A percentile compares a stretch with the other conserved stretches of the same genome.
These are phyloP conservation scores for Trichoderma brevicompactum DNA, from an alignment of 2,329 filamentous ascomycete genomes.

Conservation along the genomic window DNA sequence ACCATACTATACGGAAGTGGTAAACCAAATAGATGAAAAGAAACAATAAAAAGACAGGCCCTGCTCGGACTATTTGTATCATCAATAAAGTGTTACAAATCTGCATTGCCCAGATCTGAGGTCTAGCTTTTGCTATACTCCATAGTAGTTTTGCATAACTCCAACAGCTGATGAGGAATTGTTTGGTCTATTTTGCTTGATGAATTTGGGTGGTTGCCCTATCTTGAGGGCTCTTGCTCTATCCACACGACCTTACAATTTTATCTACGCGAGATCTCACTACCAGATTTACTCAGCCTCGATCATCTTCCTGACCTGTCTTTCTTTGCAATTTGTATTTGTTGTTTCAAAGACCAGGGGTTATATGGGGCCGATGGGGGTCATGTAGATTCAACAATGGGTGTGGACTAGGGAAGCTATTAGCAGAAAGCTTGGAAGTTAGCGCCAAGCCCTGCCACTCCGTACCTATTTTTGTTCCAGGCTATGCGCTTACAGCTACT, in stretches of 20 bases:
- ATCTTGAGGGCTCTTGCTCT: background rate
- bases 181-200: background rate
- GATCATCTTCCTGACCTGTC: background rate
- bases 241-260: background rate
- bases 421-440: background rate
- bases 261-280: constrained; percentile 1
- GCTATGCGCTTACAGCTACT: constrained; percentile 16
- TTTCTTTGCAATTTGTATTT: background rate
- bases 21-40: too few species aligned
- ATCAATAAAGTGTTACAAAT: too few species aligned
- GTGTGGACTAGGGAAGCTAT: background rate
- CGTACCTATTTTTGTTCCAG: constrained; percentile 19
- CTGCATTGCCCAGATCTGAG: too few species aligned
- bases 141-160: background rate
- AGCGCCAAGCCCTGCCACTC: constrained; percentile 6
- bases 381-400: background rate
- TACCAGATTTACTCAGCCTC: background rate
- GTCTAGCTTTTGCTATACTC: too few species aligned
- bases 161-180: background rate
- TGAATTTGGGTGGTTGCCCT: background rate
- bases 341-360: background rate
- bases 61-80: background rate
- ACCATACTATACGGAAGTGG: too few species aligned
- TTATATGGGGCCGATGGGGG: background rate
- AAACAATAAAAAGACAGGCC: background rate